Percentiles rank a stretch among this genome's conserved stretches.
Evolutionary conservation across 352 stramenopile species (phyloP).

Genomic region (Globisporangium spiculum): DNA sequence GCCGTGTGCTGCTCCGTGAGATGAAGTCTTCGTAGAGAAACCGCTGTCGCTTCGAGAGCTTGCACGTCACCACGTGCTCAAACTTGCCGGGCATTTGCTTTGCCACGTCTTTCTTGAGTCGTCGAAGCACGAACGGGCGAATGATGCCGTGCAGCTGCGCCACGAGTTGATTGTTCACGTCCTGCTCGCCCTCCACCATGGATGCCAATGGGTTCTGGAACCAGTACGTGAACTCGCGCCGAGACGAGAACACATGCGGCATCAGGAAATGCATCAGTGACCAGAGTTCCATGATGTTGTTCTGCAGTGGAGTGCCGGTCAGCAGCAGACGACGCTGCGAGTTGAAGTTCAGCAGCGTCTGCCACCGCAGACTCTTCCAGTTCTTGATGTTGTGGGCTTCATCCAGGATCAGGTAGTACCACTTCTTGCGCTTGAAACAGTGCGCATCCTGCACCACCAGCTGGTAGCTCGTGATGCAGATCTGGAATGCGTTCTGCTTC

Average conservation of each 20-base stretch:
- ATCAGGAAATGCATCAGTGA: conserved; percentile 98
- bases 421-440: conserved; percentile 98
- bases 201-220: conserved; percentile 95
- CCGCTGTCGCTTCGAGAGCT: conserved; percentile 93
- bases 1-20: conserved; percentile 90
- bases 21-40: conserved; percentile 99
- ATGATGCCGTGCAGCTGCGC: conserved; percentile 96
- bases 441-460: conserved; percentile 97
- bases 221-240: conserved; percentile 97
- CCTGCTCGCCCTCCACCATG: conserved; percentile 68
- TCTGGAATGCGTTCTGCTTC: conserved; percentile 95
- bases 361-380: conserved; percentile 97
- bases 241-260: conserved; percentile 93
- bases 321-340: conserved; percentile 91
- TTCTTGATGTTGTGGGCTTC: conserved; percentile 99
- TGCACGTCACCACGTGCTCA: conserved; percentile 95
- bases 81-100: conserved; percentile 97
- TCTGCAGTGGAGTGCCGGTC: conserved; percentile 97
- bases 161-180: conserved; percentile 91
- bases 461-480: conserved; percentile 99
- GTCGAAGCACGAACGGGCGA: conserved; percentile 95
- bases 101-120: conserved; percentile 97
- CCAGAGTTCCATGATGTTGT: conserved; percentile 98
- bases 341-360: conserved; percentile 98
- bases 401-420: conserved; percentile 99